These are phyloP conservation scores for Rhytidiadelphus loreus DNA, from an alignment of 225 moss, liverwort and hornwort species.

Conservation along the genomic window DNA sequence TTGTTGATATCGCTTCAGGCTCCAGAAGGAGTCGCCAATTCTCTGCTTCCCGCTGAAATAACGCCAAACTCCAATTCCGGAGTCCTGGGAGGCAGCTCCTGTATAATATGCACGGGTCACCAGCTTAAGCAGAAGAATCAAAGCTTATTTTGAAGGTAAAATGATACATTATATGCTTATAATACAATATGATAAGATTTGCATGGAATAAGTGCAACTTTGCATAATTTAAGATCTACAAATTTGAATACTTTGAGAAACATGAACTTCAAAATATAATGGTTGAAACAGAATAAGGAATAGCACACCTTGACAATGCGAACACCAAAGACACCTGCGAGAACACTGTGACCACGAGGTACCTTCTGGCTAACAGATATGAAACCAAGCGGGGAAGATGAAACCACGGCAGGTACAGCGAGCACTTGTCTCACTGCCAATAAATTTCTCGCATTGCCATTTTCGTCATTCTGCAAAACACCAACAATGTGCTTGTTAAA, in stretches of 20 bases:
- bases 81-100: background rate
- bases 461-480: background rate
- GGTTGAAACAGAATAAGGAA: slow-evolving; percentile 50
- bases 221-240: background rate
- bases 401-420: background rate
- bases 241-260: background rate
- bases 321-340: slow-evolving; percentile 4
- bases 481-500: background rate
- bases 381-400: background rate
- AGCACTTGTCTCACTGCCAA: background rate
- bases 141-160: background rate
- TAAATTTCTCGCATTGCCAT: background rate
- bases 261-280: background rate
- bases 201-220: background rate
- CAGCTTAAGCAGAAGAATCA: background rate
- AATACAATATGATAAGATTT: background rate
- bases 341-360: background rate
- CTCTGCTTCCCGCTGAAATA: slow-evolving; percentile 3
- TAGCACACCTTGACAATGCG: slow-evolving; percentile 28
- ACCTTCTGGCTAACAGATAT: background rate
- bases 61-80: slow-evolving; percentile 12
- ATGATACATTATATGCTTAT: background rate
- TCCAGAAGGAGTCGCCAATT: background rate
- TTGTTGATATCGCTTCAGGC: background rate
- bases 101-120: background rate